These are phyloP conservation scores for Gillenia trifoliata DNA, from an alignment of 306 rosid genomes.

Conservation along the genomic window DNA sequence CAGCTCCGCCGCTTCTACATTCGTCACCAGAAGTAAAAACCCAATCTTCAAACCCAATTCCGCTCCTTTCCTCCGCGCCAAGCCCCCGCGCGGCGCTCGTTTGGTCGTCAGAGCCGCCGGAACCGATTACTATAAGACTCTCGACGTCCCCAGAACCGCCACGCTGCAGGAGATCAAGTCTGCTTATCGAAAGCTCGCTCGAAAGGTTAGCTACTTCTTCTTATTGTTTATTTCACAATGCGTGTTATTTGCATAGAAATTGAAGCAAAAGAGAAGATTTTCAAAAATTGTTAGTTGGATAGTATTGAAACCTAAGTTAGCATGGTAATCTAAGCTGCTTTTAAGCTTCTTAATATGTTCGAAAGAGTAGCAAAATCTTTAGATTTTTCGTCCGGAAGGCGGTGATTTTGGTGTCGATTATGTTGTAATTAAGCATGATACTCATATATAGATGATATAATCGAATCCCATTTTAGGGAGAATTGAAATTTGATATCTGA, in stretches of 20 bases:
- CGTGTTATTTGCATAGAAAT: conserved; percentile 1
- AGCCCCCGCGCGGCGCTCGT: conserved; percentile 21
- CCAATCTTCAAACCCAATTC: conserved; percentile 21
- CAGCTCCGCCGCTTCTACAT: conserved; percentile 30
- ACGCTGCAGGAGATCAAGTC: conserved; percentile 70
- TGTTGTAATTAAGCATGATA: neutral
- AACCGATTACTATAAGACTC: conserved; percentile 59
- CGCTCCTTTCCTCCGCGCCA: conserved; percentile 18
- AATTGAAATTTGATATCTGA: conserved; percentile 10
- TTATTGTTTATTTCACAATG: conserved; percentile 11
- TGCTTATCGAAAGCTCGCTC: conserved; percentile 78
- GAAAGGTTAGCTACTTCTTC: conserved; percentile 49
- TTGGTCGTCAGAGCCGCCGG: conserved; percentile 37
- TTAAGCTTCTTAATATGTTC: neutral
- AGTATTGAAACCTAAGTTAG: neutral
- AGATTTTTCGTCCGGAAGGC: neutral
- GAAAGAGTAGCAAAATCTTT: neutral
- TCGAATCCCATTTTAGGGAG: neutral
- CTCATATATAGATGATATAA: neutral
- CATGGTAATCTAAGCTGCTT: neutral
- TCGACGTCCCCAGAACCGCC: conserved; percentile 57
- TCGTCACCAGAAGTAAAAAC: conserved; percentile 9
- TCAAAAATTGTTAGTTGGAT: neutral
- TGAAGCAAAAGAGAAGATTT: neutral
- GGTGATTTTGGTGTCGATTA: neutral